phyloP scores from a whole-genome alignment of 139 green algal genomes.

The Dunaliella primolecta region DNA sequence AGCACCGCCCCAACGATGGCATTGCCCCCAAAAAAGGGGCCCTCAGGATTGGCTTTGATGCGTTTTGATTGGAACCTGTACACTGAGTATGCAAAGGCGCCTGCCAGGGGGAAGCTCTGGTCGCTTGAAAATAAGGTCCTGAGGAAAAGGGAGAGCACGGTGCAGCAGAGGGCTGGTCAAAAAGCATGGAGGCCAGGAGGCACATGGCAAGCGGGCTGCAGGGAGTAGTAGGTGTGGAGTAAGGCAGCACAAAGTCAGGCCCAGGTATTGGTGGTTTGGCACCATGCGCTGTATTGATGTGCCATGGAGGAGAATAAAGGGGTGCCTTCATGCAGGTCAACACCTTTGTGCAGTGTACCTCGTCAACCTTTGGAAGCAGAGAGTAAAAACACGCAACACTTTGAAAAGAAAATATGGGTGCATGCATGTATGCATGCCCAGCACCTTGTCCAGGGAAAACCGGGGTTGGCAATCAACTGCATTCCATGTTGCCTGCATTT shows the following conservation, averaged over 20 bases:
- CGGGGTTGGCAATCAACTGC: too few species aligned
- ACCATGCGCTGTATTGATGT: too few species aligned
- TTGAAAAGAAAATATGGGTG: too few species aligned
- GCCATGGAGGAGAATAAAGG: too few species aligned
- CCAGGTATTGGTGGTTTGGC: background rate
- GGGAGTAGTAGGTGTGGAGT: background rate
- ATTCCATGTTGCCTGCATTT: too few species aligned
- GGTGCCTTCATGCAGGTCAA: too few species aligned
- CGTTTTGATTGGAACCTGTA: constrained; percentile 57
- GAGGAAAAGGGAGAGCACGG: too few species aligned
- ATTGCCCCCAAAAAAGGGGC: constrained; percentile 62
- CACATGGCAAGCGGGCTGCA: background rate
- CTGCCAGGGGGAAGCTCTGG: constrained; percentile 49
- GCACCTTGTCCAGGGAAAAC: too few species aligned
- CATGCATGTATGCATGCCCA: too few species aligned
- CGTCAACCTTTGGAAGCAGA: too few species aligned
- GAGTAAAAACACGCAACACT: too few species aligned
- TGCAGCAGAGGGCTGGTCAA: background rate
- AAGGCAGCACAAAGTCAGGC: background rate
- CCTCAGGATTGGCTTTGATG: constrained; percentile 56
- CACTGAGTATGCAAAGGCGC: constrained; percentile 47
- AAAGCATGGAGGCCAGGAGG: background rate
- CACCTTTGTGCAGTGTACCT: too few species aligned
- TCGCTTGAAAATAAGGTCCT: constrained; percentile 51
- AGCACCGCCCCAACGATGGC: constrained; percentile 71